phyloP scores from a whole-genome alignment of 768 basidiomycete species.

The Guyanaporus albipodus region DNA sequence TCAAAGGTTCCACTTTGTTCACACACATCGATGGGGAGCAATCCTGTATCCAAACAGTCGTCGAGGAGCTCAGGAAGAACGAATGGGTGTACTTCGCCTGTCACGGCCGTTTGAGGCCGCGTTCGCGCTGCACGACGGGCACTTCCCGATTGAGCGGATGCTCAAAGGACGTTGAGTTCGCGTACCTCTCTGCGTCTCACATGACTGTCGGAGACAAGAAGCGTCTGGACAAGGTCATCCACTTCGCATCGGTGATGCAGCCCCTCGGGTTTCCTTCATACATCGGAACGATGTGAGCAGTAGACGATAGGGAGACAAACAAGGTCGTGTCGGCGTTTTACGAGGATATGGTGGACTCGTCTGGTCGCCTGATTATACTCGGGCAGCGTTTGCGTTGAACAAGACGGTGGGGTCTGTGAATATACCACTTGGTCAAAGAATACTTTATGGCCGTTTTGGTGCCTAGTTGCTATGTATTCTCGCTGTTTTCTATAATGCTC shows the following conservation, averaged over 20 bases:
- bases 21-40: neutral
- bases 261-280: neutral
- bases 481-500: no score
- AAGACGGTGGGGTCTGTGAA: no score
- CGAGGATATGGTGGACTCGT: no score
- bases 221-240: no score
- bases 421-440: no score
- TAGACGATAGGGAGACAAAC: neutral
- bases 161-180: neutral
- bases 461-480: no score
- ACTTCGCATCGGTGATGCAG: no score
- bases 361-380: no score
- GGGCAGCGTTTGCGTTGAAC: no score
- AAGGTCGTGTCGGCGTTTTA: neutral
- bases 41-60: neutral
- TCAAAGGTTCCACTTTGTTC: neutral
- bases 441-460: no score
- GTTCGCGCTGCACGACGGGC: neutral
- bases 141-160: neutral
- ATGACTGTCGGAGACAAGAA: neutral
- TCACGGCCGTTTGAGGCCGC: neutral
- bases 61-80: neutral
- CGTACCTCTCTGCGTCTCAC: neutral
- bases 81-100: neutral
- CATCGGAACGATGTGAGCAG: neutral